phyloP scores from a whole-genome alignment of 257 asterid genomes.

The Penstemon eatonii region DNA sequence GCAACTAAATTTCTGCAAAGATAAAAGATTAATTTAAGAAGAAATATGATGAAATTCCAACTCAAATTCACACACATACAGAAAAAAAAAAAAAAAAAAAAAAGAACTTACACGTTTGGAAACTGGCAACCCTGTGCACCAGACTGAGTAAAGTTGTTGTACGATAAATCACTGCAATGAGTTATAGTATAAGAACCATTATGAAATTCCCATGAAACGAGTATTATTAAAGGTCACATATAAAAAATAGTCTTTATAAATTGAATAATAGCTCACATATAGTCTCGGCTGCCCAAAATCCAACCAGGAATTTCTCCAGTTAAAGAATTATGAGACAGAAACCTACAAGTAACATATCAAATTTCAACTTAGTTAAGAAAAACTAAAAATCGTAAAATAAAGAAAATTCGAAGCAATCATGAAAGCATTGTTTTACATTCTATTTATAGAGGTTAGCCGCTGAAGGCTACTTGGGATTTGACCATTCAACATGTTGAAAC shows the following conservation, averaged over 20 bases:
- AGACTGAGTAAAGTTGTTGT: conserved; percentile 66
- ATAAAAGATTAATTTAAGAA: conserved; percentile 19
- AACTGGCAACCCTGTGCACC: conserved; percentile 41
- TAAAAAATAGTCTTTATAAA: too few relatives aligned
- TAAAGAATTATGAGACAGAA: conserved; percentile 67
- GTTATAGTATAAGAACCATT: neutral
- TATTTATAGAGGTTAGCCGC: conserved; percentile 4
- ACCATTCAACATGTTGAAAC: conserved; percentile 71
- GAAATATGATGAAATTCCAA: conserved; percentile 9
- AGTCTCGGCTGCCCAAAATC: conserved; percentile 39
- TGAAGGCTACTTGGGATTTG: conserved; percentile 42
- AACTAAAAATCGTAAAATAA: neutral
- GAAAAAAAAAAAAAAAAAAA: neutral
- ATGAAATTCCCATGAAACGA: neutral
- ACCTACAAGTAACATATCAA: conserved; percentile 45
- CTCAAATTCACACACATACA: neutral
- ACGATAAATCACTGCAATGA: conserved; percentile 80
- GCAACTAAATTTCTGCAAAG: conserved; percentile 73
- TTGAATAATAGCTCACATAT: conserved; percentile 44
- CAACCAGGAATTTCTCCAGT: conserved; percentile 66
- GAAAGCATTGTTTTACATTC: conserved; percentile 42
- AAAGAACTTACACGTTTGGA: conserved; percentile 49
- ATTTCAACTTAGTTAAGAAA: neutral
- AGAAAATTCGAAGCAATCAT: conserved; percentile 7
- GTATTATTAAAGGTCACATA: neutral